Base-by-base conservation (phyloP, 1,284 basidiomycete species). In the Chiua sp. region DNA sequence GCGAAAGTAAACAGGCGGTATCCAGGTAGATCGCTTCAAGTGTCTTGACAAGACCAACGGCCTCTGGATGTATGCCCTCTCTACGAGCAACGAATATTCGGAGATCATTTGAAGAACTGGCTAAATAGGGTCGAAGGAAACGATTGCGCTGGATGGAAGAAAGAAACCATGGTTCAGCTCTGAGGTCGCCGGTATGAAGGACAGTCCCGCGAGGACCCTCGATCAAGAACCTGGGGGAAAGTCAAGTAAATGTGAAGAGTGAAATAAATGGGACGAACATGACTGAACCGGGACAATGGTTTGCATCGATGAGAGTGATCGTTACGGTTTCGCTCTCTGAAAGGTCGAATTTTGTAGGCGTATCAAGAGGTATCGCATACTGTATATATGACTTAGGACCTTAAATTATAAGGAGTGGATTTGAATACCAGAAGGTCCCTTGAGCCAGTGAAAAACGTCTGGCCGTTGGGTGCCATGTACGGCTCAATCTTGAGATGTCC, bases 271-370 rank as follows among this genome's bases (percentile, higher is more conserved):
- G 12, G 18, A 60, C 87, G 51, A 68, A 96, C 96, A 98, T 98
- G 33, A 93, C 87, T 0, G 93, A 90, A 1, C 96, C 96, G 13
- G 94, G 94, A 73, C 95, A 98, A 72, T 98, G 96, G 70, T 98
- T 98, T 2, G 96, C 95, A 66, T 96, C 92, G 18, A 98, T 77
- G 4, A 93, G 80, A 0, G 94, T 97, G 59, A 98, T 82, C 0
- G 80, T 87, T 4, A 95, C 85, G 1, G 72, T 75, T 59, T 89
- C 84, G 12, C 79, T 78, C 7, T 84, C 80, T 11, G 78, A 81
- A 23, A 96, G 76, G 22, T 87, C 84, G 47, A 88, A 80, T 37
- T 74, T 65, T 0, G 86, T 92, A 0, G 94, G 91, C 7, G 79
- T 82, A 63, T 92, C 80, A 46, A 90, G 68, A 0, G 84, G 83